These are phyloP conservation scores for Xerocomellus dryophilus DNA, from an alignment of 768 basidiomycete genomes.

Conservation along the genomic window DNA sequence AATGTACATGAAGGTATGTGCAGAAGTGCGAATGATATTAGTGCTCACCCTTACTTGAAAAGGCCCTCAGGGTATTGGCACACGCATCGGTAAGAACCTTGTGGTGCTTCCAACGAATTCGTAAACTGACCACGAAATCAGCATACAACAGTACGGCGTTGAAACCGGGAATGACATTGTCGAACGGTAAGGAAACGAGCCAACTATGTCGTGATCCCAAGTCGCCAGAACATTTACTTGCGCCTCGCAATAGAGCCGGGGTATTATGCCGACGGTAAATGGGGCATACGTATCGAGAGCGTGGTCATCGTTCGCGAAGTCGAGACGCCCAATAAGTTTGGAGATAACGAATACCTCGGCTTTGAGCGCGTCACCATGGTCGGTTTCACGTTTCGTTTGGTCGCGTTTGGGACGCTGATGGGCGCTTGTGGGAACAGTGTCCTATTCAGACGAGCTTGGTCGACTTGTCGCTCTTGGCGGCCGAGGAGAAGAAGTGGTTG, in stretches of 20 bases:
- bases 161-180: constrained; percentile 85
- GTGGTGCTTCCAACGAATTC: neutral
- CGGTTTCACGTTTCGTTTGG: constrained; percentile 21
- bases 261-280: constrained; percentile 86
- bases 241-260: constrained; percentile 62
- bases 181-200: constrained; percentile 52
- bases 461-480: constrained; percentile 57
- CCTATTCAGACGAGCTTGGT: constrained; percentile 88
- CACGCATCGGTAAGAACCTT: constrained; percentile 33
- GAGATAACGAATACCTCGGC: constrained; percentile 73
- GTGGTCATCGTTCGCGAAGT: constrained; percentile 74
- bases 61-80: constrained; percentile 59
- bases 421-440: constrained; percentile 37
- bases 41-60: constrained; percentile 6
- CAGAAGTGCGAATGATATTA: too few relatives aligned
- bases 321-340: constrained; percentile 76
- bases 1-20: constrained; percentile 81
- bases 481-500: constrained; percentile 76
- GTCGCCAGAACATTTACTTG: neutral
- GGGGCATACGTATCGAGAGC: constrained; percentile 92
- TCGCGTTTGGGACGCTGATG: neutral
- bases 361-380: constrained; percentile 91
- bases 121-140: constrained; percentile 22
- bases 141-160: constrained; percentile 69
- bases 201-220: neutral